Evolutionary conservation across 2,329 filamentous ascomycete species (phyloP), one percentile per base, ranked within the genome.

Genomic region (Epichloe brachyelytri): DNA sequence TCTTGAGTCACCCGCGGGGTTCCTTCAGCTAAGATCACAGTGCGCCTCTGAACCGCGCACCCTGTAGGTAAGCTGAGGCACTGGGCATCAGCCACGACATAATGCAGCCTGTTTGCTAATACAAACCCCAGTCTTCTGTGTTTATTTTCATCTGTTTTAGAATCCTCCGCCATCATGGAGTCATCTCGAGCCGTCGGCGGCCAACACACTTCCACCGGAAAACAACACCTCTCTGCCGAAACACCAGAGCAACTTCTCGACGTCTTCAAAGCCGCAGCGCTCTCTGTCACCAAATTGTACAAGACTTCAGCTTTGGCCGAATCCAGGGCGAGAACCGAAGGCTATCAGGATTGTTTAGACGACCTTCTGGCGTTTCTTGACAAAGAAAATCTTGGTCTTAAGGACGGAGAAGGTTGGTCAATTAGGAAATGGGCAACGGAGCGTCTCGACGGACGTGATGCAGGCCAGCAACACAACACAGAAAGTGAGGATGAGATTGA

Each of bases 201-300:
- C 7, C 51, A 47, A 12, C 49, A 62, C 44, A 52, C 56, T 17
- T 54, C 58, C 20, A 43, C 53, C 10, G 63, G 60, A 20, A 66
- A 60, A 55, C 63, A 69, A 51, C 54, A 60, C 49, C 54, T 59
- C 41, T 62, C 62, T 43, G 58, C 58, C 61, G 63, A 69, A 59
- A 70, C 72, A 17, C 76, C 78, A 17, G 80, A 83, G 62, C 76
- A 82, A 63, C 80, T 96, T 46, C 80, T 96, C 52, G 84, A 91
- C 59, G 84, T 88, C 53, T 98, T 98, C 76, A 93, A 89, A 67
- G 82, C 86, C 15, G 93, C 93, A 36, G 93, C 93, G 19, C 76
- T 96, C 36, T 95, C 89, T 5, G 90, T 97, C 51, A 97, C 93
- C 46, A 95, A 94, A 62, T 82, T 98, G 14, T 97, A 97, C 73